These are phyloP conservation scores for Brassica cretica DNA, from an alignment of 345 rosid species.

Conservation along the genomic window DNA sequence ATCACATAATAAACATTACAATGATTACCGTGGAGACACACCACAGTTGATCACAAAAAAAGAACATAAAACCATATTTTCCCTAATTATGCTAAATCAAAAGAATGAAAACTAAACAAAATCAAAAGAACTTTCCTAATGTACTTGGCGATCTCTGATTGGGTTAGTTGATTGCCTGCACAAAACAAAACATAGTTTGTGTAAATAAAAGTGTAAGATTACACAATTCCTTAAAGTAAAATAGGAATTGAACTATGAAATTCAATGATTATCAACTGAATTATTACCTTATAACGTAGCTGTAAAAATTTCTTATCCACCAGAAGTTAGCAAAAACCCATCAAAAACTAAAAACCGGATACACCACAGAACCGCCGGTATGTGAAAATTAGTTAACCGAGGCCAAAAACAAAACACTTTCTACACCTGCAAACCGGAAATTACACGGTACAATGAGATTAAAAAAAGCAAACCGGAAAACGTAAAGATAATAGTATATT, in stretches of 20 bases:
- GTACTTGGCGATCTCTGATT: slow-evolving; percentile 49
- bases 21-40: slow-evolving; percentile 25
- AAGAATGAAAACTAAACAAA: slow-evolving; percentile 40
- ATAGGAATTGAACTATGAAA: too few relatives aligned
- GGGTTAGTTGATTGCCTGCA: slow-evolving; percentile 48
- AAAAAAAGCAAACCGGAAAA: slow-evolving; percentile 34
- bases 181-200: neutral
- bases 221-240: slow-evolving; percentile 4
- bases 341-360: slow-evolving; percentile 28
- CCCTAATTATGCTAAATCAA: slow-evolving; percentile 44
- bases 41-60: neutral
- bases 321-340: slow-evolving; percentile 25
- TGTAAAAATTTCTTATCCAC: slow-evolving; percentile 34
- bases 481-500: slow-evolving; percentile 36
- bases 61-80: slow-evolving; percentile 25
- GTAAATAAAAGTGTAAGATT: neutral
- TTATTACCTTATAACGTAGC: slow-evolving; percentile 42
- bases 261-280: slow-evolving; percentile 22
- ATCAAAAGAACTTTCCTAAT: slow-evolving; percentile 42
- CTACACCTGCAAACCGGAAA: slow-evolving; percentile 60
- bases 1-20: slow-evolving; percentile 20
- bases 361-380: slow-evolving; percentile 35
- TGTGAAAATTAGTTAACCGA: slow-evolving; percentile 44
- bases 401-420: slow-evolving; percentile 36
- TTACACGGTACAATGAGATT: slow-evolving; percentile 21